Evolutionary conservation across 2,329 filamentous ascomycete genomes (phyloP).

Genomic region (Nannizziopsis barbatae): DNA sequence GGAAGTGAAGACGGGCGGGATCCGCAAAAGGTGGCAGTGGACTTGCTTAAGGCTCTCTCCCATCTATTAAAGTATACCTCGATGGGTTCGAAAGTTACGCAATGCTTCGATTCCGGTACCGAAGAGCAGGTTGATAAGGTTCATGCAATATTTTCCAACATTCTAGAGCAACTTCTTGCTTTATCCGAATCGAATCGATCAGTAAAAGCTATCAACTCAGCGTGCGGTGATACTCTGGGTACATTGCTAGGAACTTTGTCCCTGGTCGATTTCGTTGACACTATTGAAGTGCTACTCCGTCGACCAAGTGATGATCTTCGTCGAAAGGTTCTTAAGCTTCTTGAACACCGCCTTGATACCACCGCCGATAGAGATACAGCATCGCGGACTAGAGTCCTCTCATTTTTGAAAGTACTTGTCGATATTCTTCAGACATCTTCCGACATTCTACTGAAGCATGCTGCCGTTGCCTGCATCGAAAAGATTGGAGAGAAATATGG

Average conservation of each 20-base stretch:
- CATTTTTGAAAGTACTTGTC: slow-evolving; percentile 69
- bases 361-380: slow-evolving; percentile 57
- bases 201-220: slow-evolving; percentile 29
- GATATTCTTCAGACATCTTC: slow-evolving; percentile 61
- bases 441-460: slow-evolving; percentile 67
- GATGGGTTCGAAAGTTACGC: slow-evolving; percentile 31
- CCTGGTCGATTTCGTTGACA: slow-evolving; percentile 77
- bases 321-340: slow-evolving; percentile 65
- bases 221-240: slow-evolving; percentile 57
- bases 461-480: slow-evolving; percentile 79
- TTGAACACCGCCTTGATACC: slow-evolving; percentile 67
- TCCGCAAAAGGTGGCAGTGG: slow-evolving; percentile 31
- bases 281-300: slow-evolving; percentile 69
- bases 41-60: slow-evolving; percentile 33
- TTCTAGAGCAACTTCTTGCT: slow-evolving; percentile 54
- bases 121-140: slow-evolving; percentile 53
- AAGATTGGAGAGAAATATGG: slow-evolving; percentile 92
- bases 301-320: slow-evolving; percentile 63
- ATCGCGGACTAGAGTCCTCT: slow-evolving; percentile 60
- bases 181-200: slow-evolving; percentile 47
- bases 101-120: slow-evolving; percentile 27
- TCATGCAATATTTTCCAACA: slow-evolving; percentile 55
- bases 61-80: slow-evolving; percentile 33
- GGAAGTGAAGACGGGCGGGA: slow-evolving; percentile 40
- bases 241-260: slow-evolving; percentile 76